A percentile compares a stretch with the other conserved stretches of the same genome.
Conservation (phyloP, 2,329 filamentous ascomycete genomes). For the Clarireedia paspali region DNA sequence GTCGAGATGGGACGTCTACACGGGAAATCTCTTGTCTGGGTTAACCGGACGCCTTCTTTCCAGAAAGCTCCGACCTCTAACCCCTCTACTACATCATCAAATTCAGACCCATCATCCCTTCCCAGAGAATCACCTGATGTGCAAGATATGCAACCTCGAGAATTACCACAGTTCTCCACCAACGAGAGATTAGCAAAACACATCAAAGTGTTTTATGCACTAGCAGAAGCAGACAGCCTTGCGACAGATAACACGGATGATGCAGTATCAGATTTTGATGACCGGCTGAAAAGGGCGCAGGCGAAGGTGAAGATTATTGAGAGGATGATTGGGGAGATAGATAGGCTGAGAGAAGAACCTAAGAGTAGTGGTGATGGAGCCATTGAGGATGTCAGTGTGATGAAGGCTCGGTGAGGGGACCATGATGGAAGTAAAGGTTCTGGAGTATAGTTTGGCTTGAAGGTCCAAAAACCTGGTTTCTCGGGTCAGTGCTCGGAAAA, state of each 20-base stretch:
- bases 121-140: background rate
- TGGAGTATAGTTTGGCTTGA: no score
- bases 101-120: background rate
- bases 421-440: no score
- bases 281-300: slow-evolving; percentile 73
- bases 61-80: background rate
- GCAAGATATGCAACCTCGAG: background rate
- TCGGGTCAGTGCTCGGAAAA: no score
- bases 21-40: slow-evolving; percentile 77
- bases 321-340: slow-evolving; percentile 48
- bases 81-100: background rate
- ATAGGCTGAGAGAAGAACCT: slow-evolving; percentile 4
- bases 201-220: slow-evolving; percentile 62
- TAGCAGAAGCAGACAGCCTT: slow-evolving; percentile 72
- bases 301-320: slow-evolving; percentile 83
- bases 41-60: slow-evolving; percentile 50
- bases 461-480: no score
- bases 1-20: slow-evolving; percentile 70
- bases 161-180: slow-evolving; percentile 33
- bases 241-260: slow-evolving; percentile 81
- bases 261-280: slow-evolving; percentile 84
- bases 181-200: slow-evolving; percentile 71
- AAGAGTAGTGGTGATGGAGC: slow-evolving; percentile 30
- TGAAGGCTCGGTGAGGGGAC: slow-evolving; percentile 5
- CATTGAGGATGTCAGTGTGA: slow-evolving; percentile 39